Evolutionary conservation across 805 yeast species (phyloP), one percentile per base, ranked within the genome.

Genomic region (Dipodascopsis tothii): DNA sequence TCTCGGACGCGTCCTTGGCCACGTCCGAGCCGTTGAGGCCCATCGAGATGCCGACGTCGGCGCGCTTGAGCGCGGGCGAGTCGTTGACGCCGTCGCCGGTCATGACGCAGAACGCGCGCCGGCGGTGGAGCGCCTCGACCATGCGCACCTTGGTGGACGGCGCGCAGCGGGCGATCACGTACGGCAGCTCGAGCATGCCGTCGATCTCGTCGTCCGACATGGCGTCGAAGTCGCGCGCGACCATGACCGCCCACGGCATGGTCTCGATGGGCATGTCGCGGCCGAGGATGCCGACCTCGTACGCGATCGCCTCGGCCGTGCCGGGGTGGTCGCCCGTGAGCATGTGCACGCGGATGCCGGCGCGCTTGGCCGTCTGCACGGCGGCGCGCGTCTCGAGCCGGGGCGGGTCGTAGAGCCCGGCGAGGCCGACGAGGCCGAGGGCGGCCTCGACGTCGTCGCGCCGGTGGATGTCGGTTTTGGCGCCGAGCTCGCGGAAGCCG

Each of bases 41-140:
- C 90, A 82, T 82, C 7, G 90, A 86, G 61, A 82, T 81, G 53
- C 90, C 90, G 44, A 82, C 84, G 62, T 82, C 87, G 3, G 90
- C 81, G 45, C 71, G 77, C 59, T 81, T 81, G 63, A 82, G 68
- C 21, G 84, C 77, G 21, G 90, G 90, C 1, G 87, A 80, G 60
- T 82, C 90, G 60, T 82, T 82, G 35, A 82, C 88, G 51, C 90
- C 90, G 61, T 82, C 90, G 48, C 86, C 86, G 20, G 86, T 80
- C 90, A 82, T 83, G 21, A 88, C 90, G 64, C 81, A 72, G 63
- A 79, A 72, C 58, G 79, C 69, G 48, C 71, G 64, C 61, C 75
- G 74, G 57, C 73, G 79, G 67, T 73, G 87, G 55, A 68, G 73
- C 0, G 90, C 88, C 41, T 82, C 87, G 53, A 83, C 81, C 80